Percentiles rank a stretch among this genome's conserved stretches.
Evolutionary conservation across 345 rosid species (phyloP).

Genomic region (Sonneratia alba): DNA sequence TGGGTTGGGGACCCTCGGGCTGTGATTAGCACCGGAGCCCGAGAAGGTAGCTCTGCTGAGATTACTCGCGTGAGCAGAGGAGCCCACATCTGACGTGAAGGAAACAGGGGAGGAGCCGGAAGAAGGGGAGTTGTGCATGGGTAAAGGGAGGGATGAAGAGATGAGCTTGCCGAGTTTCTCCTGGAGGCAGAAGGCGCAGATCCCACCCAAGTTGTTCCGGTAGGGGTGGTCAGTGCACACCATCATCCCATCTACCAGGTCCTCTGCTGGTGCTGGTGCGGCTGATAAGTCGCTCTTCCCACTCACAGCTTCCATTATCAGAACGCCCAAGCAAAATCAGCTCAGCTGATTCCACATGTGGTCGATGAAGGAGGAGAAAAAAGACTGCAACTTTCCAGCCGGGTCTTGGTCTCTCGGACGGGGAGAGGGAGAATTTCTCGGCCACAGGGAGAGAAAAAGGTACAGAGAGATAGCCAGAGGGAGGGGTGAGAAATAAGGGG

Average conservation of each 20-base stretch:
- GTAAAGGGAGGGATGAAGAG: conserved; percentile 41
- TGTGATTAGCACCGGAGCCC: background rate
- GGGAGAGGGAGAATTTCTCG: too few species aligned
- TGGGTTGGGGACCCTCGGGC: too few species aligned
- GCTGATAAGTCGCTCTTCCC: conserved; percentile 1
- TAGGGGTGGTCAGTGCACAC: conserved; percentile 78
- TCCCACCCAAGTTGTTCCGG: conserved; percentile 79
- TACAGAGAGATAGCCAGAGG: background rate
- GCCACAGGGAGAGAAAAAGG: background rate
- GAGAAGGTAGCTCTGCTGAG: background rate
- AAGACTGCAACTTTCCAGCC: background rate
- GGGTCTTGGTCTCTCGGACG: background rate
- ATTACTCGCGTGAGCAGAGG: background rate
- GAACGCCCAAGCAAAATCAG: too few species aligned
- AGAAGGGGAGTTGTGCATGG: conserved; percentile 38
- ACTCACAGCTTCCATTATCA: background rate
- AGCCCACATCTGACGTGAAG: background rate
- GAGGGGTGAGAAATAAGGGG: background rate
- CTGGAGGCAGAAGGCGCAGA: conserved; percentile 95
- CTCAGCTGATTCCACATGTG: too few species aligned
- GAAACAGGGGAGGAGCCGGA: conserved; percentile 8
- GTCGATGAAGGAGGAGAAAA: background rate
- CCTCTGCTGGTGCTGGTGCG: conserved; percentile 30
- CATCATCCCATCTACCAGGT: conserved; percentile 59
- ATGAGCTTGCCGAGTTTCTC: conserved; percentile 95